Evolutionary conservation across 805 yeast species (phyloP).

Genomic region (Wickerhamiella lipophila): DNA sequence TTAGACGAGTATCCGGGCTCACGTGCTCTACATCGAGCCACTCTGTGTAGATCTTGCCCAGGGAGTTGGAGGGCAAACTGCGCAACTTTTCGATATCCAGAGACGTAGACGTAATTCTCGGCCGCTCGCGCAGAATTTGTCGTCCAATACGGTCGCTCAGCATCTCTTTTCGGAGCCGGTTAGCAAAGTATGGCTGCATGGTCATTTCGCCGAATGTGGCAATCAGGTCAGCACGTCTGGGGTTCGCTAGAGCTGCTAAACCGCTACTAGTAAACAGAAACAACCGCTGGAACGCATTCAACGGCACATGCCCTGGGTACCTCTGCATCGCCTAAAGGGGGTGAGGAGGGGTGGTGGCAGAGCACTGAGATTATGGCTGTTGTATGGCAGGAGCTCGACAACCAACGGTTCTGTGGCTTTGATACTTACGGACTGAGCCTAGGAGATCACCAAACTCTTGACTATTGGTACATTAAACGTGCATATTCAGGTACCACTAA

Average conservation of each 20-base stretch:
- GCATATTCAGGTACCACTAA: too few relatives aligned
- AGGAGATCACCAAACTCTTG: too few relatives aligned
- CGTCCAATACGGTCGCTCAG: slow-evolving; percentile 65
- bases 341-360: too few relatives aligned
- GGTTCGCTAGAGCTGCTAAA: slow-evolving; percentile 46
- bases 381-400: too few relatives aligned
- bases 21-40: slow-evolving; percentile 85
- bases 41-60: slow-evolving; percentile 66
- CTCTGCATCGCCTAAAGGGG: slow-evolving; percentile 8
- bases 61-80: slow-evolving; percentile 48
- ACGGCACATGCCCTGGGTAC: slow-evolving; percentile 71
- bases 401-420: too few relatives aligned
- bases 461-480: too few relatives aligned
- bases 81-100: slow-evolving; percentile 51
- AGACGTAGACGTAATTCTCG: slow-evolving; percentile 65
- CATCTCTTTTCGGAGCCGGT: slow-evolving; percentile 56
- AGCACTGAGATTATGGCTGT: too few relatives aligned
- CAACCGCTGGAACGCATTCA: slow-evolving; percentile 47
- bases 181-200: slow-evolving; percentile 57
- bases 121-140: slow-evolving; percentile 61
- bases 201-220: slow-evolving; percentile 68
- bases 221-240: slow-evolving; percentile 31
- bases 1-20: slow-evolving; percentile 84
- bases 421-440: too few relatives aligned
- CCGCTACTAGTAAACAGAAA: slow-evolving; percentile 62